Base-by-base conservation (phyloP, 306 rosid genomes). In the Parietaria judaica region DNA sequence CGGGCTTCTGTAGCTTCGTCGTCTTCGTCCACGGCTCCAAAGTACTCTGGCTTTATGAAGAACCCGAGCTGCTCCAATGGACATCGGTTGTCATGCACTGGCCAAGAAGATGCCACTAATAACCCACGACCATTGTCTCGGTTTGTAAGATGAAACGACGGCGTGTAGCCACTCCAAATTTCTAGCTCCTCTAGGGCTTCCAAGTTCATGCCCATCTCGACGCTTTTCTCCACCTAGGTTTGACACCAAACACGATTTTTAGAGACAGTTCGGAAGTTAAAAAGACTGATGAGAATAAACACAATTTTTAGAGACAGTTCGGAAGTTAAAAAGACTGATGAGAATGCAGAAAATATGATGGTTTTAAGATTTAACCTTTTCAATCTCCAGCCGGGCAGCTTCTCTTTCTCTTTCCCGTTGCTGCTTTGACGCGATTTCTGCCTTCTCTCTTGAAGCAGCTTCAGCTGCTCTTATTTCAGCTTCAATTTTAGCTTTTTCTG, bases 1-100 rank as follows among this genome's bases (percentile, higher is more conserved):
- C 75, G 23, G 15, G 73, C 36, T 57, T 79, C 55, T 56, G 60
- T 54, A 69, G 64, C 37, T 70, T 77, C 87, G 54, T 78, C 81
- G 44, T 75, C 89, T 46, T 87, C 96, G 16, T 79, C 88, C 11
- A 80, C 87, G 1, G 78, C 81, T 12, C 64, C 83, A 3, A 60
- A 36, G 44, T 58, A 73, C 14, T 86, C 97, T n/a, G 79, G 83
- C 73, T 88, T 92, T 35, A 86, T 70, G 54, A 82, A 88, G 60
- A 92, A 68, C 51, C 99, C 99, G 6, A 92, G 80, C 69, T 73
- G 81, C 86, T 86, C 88, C 75, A 92, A 69, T 3, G 87, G 91
- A 43, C 67, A 69, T 56, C 70, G 78, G 13, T 8, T 46, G 31
- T 72, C 46, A 56, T 65, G 71, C 9, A 60, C 47, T 11, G 51